A percentile compares a stretch with the other conserved stretches of the same genome.
Conservation (phyloP, 805 yeast species). For the Pichia occidentalis region DNA sequence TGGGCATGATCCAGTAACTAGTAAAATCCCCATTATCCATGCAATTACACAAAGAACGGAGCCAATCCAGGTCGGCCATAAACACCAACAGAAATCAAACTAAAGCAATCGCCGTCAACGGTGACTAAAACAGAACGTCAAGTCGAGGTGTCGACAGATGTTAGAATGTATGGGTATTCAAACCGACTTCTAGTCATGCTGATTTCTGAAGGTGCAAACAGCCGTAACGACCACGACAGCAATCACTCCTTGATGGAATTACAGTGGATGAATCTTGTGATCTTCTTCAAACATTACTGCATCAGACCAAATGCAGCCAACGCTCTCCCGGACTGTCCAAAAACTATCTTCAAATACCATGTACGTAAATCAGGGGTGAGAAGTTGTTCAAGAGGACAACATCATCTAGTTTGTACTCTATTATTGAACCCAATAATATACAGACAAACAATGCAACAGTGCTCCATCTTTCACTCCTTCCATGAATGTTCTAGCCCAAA, state of each 20-base stretch:
- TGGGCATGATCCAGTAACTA: not conserved
- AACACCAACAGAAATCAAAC: conserved; percentile 5
- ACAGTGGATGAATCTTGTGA: not conserved
- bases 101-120: conserved; percentile 14
- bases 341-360: too few species aligned
- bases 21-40: not conserved
- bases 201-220: not conserved
- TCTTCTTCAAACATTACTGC: not conserved
- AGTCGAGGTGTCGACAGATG: conserved; percentile 12
- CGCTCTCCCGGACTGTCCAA: too few species aligned
- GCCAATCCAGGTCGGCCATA: too few species aligned
- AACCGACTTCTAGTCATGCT: conserved; percentile 9
- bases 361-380: conserved; percentile 7
- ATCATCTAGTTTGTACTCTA: conserved; percentile 2
- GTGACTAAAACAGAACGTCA: conserved; percentile 16
- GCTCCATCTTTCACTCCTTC: too few species aligned
- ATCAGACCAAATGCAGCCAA: not conserved
- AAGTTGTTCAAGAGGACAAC: not conserved
- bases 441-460: too few species aligned
- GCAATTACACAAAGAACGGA: too few species aligned
- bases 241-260: too few species aligned
- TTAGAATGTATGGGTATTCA: conserved; percentile 14
- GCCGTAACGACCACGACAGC: not conserved
- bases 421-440: too few species aligned
- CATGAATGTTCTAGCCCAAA: too few species aligned